These are phyloP conservation scores for Calonectria pteridis DNA, from an alignment of 2,329 filamentous ascomycete genomes.

Conservation along the genomic window DNA sequence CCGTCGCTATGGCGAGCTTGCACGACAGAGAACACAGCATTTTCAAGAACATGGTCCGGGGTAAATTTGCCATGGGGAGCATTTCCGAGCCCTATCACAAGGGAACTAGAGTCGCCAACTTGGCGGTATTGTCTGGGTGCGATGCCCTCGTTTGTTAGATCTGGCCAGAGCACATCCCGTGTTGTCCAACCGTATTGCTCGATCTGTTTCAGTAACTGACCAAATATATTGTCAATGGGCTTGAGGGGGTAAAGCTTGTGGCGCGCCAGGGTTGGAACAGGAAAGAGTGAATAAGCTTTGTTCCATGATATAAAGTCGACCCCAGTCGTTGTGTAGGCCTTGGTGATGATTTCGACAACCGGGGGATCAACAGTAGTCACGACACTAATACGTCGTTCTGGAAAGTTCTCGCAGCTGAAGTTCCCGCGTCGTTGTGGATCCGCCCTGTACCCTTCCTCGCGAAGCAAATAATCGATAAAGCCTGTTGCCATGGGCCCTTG, in stretches of 20 bases:
- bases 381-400: neutral
- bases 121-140: neutral
- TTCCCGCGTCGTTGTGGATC: neutral
- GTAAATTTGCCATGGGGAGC: neutral
- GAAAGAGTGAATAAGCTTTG: neutral
- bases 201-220: neutral
- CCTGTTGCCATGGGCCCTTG: neutral
- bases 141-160: neutral
- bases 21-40: neutral
- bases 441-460: neutral
- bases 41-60: neutral
- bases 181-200: neutral
- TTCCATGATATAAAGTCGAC: neutral
- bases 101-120: neutral
- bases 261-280: neutral
- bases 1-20: neutral
- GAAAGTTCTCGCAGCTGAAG: neutral
- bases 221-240: neutral
- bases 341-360: neutral
- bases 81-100: neutral
- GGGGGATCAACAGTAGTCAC: neutral
- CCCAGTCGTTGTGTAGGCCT: neutral
- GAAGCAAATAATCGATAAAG: neutral
- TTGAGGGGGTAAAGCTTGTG: neutral
- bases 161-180: neutral